Conservation (phyloP, 2,329 filamentous ascomycete genomes). For the Hymenoscyphus repandus region DNA sequence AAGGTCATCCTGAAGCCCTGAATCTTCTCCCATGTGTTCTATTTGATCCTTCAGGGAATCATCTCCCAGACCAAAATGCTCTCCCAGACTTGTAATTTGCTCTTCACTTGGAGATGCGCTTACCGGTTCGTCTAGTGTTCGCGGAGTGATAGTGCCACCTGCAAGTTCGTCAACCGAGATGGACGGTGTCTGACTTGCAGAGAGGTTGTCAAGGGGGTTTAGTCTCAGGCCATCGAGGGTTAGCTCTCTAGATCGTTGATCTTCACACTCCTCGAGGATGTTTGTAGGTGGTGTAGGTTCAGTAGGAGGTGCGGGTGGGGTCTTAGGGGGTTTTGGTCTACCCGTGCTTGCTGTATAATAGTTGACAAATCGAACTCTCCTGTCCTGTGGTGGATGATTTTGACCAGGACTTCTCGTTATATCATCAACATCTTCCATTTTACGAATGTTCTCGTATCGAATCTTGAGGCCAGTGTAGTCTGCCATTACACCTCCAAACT, state of each 20-base stretch:
- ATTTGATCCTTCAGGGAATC: conserved; percentile 18
- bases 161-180: conserved; percentile 43
- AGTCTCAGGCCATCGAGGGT: conserved; percentile 24
- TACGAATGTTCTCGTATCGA: conserved; percentile 65
- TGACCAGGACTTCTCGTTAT: conserved; percentile 28
- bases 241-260: conserved; percentile 13
- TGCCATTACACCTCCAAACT: conserved; percentile 76
- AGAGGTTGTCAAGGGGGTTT: conserved; percentile 6
- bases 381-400: conserved; percentile 22
- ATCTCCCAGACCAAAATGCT: too few relatives aligned
- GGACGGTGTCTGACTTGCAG: conserved; percentile 16
- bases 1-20: conserved; percentile 23
- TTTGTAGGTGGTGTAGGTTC: conserved; percentile 6
- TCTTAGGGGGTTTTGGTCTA: conserved; percentile 49
- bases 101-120: conserved; percentile 1
- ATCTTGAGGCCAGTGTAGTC: conserved; percentile 66
- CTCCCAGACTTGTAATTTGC: too few relatives aligned
- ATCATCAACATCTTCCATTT: conserved; percentile 66
- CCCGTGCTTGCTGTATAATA: conserved; percentile 88
- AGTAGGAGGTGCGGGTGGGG: conserved; percentile 8
- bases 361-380: conserved; percentile 73
- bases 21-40: conserved; percentile 22
- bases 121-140: conserved; percentile 28
- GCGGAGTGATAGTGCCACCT: conserved; percentile 31
- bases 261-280: conserved; percentile 15